phyloP scores from a whole-genome alignment of 2,329 filamentous ascomycete species.

The Colletotrichum lentis region DNA sequence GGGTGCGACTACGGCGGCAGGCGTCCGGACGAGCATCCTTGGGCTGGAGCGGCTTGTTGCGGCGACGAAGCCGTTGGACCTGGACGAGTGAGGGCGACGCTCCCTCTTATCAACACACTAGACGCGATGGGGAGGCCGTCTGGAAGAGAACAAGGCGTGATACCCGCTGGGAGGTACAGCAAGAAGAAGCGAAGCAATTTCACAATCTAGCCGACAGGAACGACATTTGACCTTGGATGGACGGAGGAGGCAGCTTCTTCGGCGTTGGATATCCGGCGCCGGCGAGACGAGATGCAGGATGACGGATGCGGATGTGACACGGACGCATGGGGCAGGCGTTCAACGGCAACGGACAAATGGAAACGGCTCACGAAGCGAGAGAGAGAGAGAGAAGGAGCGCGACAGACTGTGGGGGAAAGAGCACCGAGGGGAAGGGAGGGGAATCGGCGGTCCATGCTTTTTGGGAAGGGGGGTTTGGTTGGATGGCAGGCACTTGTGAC shows the following conservation, averaged over 20 bases:
- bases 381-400: background rate
- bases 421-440: slow-evolving; percentile 9
- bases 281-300: slow-evolving; percentile 5
- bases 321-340: slow-evolving; percentile 20
- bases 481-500: background rate
- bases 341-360: background rate
- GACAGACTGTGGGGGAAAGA: slow-evolving; percentile 14
- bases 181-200: background rate
- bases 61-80: slow-evolving; percentile 20
- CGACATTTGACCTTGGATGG: background rate
- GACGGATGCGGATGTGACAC: slow-evolving; percentile 16
- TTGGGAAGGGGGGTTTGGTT: slow-evolving; percentile 13
- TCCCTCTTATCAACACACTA: background rate
- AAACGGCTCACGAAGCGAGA: background rate
- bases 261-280: slow-evolving; percentile 5
- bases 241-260: background rate
- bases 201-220: too few species aligned
- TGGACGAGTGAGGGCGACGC: slow-evolving; percentile 13
- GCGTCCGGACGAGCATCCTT: slow-evolving; percentile 29
- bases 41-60: slow-evolving; percentile 33
- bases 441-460: slow-evolving; percentile 34
- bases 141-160: background rate
- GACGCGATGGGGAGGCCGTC: background rate
- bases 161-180: slow-evolving; percentile 1
- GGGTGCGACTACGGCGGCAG: slow-evolving; percentile 7